Conservation (phyloP, 1,139 yeast species). For the Candida tropicalis region DNA sequence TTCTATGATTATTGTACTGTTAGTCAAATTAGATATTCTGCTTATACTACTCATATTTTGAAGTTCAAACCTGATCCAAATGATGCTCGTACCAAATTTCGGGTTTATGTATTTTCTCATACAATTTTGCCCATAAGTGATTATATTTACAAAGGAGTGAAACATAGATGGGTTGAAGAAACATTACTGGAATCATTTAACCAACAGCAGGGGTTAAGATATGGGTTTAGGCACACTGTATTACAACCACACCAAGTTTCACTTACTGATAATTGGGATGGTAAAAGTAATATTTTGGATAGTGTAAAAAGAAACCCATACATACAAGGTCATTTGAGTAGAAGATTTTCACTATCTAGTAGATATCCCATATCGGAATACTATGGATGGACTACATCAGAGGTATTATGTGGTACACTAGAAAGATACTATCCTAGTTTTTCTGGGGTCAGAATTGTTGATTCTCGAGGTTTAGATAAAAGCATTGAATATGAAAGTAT, state of each 20-base stretch:
- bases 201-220: constrained; percentile 11
- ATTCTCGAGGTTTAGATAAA: constrained; percentile 5
- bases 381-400: constrained; percentile 12
- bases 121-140: constrained; percentile 15
- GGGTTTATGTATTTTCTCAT: constrained; percentile 15
- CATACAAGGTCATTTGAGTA: constrained; percentile 9
- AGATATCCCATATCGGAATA: constrained; percentile 13
- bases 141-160: constrained; percentile 14
- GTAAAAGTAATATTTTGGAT: constrained; percentile 11
- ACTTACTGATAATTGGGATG: constrained; percentile 18
- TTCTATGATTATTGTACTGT: constrained; percentile 15
- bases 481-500: constrained; percentile 13
- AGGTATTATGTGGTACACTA: too few relatives aligned
- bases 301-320: constrained; percentile 12
- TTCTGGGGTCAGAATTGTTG: constrained; percentile 11
- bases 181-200: constrained; percentile 5
- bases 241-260: constrained; percentile 11
- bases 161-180: constrained; percentile 17
- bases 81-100: constrained; percentile 9
- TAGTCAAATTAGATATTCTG: constrained; percentile 8
- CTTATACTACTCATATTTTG: constrained; percentile 13
- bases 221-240: constrained; percentile 13
- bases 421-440: too few relatives aligned
- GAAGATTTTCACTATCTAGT: constrained; percentile 8
- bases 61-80: constrained; percentile 15